Base-by-base conservation (phyloP, 2,329 filamentous ascomycete species). In the Knoxdaviesia proteae region DNA sequence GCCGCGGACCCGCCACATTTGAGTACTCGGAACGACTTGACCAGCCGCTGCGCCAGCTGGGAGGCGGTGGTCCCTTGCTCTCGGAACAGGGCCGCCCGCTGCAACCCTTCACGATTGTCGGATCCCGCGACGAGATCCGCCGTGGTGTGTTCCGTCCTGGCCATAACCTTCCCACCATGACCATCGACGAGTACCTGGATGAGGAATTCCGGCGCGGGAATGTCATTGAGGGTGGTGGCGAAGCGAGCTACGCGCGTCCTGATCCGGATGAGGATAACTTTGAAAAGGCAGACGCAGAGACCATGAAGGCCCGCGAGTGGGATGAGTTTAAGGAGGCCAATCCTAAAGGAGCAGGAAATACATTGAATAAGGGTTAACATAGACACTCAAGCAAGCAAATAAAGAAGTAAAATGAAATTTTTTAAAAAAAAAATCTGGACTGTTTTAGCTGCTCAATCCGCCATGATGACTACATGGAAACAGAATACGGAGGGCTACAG, bases 141-240 rank as follows among this genome's bases (percentile, higher is more conserved):
- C 68, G 77, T 45, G 80, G 80, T 3, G 88, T 98, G 0, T 98
- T 98, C 60, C 71, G 83, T 44, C 75, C 84, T 0, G 84, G 90
- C 6, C 90, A 98, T 57, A 94, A 84, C 59, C 63, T 98, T 45
- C 90, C 90, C 1, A 96, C 90, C 3, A 96, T 98, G 90, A 83
- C 76, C 1, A 94, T 98, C 47, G 90, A 98, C 51, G 90, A 98
- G 62, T 98, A 96, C 54, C 66, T 98, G 10, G 90, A 92, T 42
- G 88, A 96, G 59, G 90, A 96, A 63, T 71, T 72, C 54, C 71
- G 73, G 49, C 68, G 82, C 47, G 90, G 90, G 10, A 84, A 84
- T 20, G 87, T 98, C 45, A 83, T 96, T 44, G 81, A 94, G 54
- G 90, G 87, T 34, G 86, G 86, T 32, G 87, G 87, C 11, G 81